A percentile compares a stretch with the other conserved stretches of the same genome.
phyloP scores from a whole-genome alignment of 495 filamentous ascomycete species.

The Sabuloglossum arenarium region DNA sequence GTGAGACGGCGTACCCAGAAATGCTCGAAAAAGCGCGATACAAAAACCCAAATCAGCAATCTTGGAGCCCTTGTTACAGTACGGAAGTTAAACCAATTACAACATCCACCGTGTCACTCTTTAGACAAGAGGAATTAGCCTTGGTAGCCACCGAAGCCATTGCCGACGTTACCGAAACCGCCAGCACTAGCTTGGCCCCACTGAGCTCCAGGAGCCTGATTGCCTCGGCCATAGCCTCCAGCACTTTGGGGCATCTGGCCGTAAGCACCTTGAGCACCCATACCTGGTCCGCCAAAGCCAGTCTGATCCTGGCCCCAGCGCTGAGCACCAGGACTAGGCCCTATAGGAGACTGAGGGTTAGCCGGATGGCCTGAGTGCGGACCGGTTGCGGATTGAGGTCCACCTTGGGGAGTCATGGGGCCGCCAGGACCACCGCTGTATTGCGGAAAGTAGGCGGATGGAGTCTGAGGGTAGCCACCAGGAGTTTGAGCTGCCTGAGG shows the following conservation, averaged over 20 bases:
- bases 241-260: constrained; percentile 36
- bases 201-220: constrained; percentile 48
- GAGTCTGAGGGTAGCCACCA: constrained; percentile 41
- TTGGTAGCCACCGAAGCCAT: constrained; percentile 34
- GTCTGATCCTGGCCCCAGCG: constrained; percentile 35
- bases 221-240: constrained; percentile 66
- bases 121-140: constrained; percentile 12
- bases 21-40: neutral
- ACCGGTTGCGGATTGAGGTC: constrained; percentile 6
- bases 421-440: constrained; percentile 45
- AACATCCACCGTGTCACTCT: neutral
- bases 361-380: constrained; percentile 8
- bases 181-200: constrained; percentile 42
- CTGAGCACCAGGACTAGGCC: constrained; percentile 38
- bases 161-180: constrained; percentile 19
- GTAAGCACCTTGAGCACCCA: constrained; percentile 36
- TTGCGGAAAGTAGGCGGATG: constrained; percentile 80
- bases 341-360: constrained; percentile 19
- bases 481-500: constrained; percentile 48
- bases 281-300: constrained; percentile 34
- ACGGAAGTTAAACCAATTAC: neutral
- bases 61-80: neutral
- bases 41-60: neutral
- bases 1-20: neutral
- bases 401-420: constrained; percentile 46